Base-by-base conservation (phyloP, 345 rosid species). In the Laguncularia racemosa region DNA sequence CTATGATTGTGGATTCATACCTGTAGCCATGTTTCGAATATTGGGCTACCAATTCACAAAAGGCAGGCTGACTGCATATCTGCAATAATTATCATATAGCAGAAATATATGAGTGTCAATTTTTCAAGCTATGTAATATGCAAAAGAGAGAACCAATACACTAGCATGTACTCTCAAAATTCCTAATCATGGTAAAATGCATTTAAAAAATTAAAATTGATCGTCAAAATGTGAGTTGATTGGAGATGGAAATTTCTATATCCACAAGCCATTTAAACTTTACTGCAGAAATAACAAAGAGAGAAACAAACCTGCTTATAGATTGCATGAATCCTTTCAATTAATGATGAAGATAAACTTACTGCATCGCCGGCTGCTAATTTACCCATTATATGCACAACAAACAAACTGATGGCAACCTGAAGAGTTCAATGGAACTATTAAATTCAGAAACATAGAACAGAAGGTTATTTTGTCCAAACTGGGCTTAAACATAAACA, bases 1-100 rank as follows among this genome's bases (percentile, higher is more conserved):
- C 20, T 16, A 61, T 48, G 21, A 16, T 16, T 33, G 20, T 55
- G 66, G 28, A 40, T 65, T 23, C 64, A 66, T 72, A 89, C 99
- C 97, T 85, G 79, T 87, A 93, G 47, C 86, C 82, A 52, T 58
- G 80, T 64, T 73, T 78, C 23, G 85, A 71, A 64, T 86, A 92
- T 52, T 83, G 86, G 48, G 72, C 79, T 72, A 76, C 43, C 70
- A 93, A 67, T 65, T 86, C 91, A 60, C 86, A 78, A 73, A 92
- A 89, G 58, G 89, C 86, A 75, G 81, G 84, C 72, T 76, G 95
- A 57, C 67, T 59, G 63, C 68, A 81, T 73, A 92, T 71, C 97
- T 92, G 84, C 64, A 62, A 69, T 38, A 67, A 6, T 4, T 9
- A 9, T 4, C 40, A 33, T 33, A 33, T 33, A 10, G 40, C 40